Percentiles rank a stretch among this genome's conserved stretches.
Evolutionary conservation across 2,329 filamentous ascomycete species (phyloP).

Genomic region (Colletotrichum tropicicola): DNA sequence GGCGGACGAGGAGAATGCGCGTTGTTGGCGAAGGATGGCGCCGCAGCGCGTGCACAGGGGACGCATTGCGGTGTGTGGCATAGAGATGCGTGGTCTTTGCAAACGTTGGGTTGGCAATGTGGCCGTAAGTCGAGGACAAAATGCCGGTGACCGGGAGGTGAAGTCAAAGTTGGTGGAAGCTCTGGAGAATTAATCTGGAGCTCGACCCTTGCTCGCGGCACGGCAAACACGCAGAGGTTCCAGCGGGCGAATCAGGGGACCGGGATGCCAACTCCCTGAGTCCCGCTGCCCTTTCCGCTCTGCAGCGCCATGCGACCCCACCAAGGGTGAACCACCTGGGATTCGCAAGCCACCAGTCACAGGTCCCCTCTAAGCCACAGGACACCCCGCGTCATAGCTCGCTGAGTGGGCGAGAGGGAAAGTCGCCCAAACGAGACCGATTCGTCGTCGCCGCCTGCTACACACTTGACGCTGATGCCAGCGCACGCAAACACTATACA

Average conservation of each 20-base stretch:
- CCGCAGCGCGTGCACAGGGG: conserved; percentile 11
- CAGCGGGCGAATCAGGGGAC: neutral
- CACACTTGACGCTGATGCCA: conserved; percentile 17
- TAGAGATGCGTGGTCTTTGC: no score
- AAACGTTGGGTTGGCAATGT: no score
- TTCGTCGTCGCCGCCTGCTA: conserved; percentile 14
- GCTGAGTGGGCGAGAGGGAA: neutral
- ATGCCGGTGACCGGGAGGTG: neutral
- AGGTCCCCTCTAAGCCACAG: conserved; percentile 19
- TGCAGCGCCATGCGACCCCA: neutral
- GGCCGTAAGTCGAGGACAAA: neutral
- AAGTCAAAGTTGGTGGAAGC: conserved; percentile 7
- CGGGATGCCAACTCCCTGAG: neutral
- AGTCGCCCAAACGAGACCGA: neutral
- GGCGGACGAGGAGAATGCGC: conserved; percentile 25
- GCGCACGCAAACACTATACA: neutral
- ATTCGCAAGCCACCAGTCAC: neutral
- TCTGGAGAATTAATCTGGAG: conserved; percentile 12
- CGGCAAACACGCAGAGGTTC: neutral
- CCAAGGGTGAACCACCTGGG: neutral
- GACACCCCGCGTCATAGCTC: conserved; percentile 25
- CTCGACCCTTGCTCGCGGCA: conserved; percentile 8
- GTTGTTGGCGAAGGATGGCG: conserved; percentile 10
- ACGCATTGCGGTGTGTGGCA: conserved; percentile 12
- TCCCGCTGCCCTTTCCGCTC: neutral